phyloP scores from a whole-genome alignment of 768 basidiomycete species.

The Russula dissimulans region DNA sequence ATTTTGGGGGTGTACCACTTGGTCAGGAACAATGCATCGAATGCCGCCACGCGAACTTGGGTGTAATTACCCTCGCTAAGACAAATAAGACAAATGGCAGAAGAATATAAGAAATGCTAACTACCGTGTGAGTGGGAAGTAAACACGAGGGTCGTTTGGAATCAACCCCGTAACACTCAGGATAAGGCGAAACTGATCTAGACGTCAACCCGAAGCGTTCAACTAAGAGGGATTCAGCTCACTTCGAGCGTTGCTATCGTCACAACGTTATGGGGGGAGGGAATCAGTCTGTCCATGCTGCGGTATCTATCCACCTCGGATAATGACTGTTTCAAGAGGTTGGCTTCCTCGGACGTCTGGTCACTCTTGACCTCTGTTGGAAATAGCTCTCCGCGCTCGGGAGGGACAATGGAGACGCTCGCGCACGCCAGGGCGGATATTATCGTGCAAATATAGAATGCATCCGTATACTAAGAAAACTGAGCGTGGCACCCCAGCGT shows the following conservation, averaged over 20 bases:
- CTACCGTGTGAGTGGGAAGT: slow-evolving; percentile 85
- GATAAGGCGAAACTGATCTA: slow-evolving; percentile 66
- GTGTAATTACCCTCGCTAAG: slow-evolving; percentile 87
- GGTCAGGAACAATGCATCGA: slow-evolving; percentile 86
- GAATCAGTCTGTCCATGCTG: slow-evolving; percentile 90
- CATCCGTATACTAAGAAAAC: slow-evolving; percentile 69
- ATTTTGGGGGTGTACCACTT: slow-evolving; percentile 81
- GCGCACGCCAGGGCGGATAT: slow-evolving; percentile 77
- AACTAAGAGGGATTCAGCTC: neutral
- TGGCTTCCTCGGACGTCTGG: slow-evolving; percentile 57
- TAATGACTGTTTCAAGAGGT: slow-evolving; percentile 63
- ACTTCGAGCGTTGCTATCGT: slow-evolving; percentile 90
- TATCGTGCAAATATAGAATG: slow-evolving; percentile 79
- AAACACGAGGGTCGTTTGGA: slow-evolving; percentile 64
- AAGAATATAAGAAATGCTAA: slow-evolving; percentile 20
- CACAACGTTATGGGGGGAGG: slow-evolving; percentile 89
- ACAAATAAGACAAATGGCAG: neutral
- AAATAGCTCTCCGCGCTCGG: slow-evolving; percentile 71
- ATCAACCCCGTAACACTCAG: slow-evolving; percentile 69
- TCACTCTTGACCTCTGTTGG: slow-evolving; percentile 58
- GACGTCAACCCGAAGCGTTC: neutral
- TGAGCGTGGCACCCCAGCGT: slow-evolving; percentile 8
- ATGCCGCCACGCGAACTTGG: slow-evolving; percentile 85
- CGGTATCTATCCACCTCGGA: slow-evolving; percentile 86
- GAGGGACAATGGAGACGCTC: slow-evolving; percentile 64